Base-by-base conservation (phyloP, 1,284 basidiomycete species). In the Boletus semigastroideus region DNA sequence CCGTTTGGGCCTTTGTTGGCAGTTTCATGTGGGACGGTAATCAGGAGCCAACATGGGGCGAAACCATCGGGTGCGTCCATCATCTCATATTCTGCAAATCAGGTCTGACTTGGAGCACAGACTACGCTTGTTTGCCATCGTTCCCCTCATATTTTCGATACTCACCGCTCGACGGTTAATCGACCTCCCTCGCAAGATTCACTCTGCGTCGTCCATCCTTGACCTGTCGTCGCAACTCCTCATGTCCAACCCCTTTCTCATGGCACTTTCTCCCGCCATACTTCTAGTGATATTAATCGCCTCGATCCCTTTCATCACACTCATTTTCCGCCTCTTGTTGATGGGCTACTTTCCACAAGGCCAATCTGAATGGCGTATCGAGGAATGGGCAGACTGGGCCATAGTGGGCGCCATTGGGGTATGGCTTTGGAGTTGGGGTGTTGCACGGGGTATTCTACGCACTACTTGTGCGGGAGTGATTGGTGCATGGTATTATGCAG, bases 341-440 rank as follows among this genome's bases (percentile, higher is more conserved):
- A 79, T 87, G 44, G 91, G 87, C 9, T 84, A 87, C 65, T 76
- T 78, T 60, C 74, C 72, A 16, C 57, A 59, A 38, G 60, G 59
- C 10, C 66, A 67, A 0, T 71, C 78, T 64, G 83, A 86, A 58
- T 94, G 88, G 81, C 87, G 92, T 64, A 75, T 94, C 12, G 68
- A 76, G 28, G 80, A 82, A n/a, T 91, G 87, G 78, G 92, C 92
- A 0, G 84, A 90, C 48, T 92, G 89, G 87, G 81, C 90, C 0
- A 91, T 94, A 19, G 78, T 80, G 40, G 77, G 79, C 4, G 81
- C 87, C 0, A 73, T 87, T 2, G 75, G 74, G 1, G 76, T 91
- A 0, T 96, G 93, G 91, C 70, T 94, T 2, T 98, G 94, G 94
- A 90, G 83, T 11, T 95, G 93, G 90, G 90, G 86, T 16, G 86